Evolutionary conservation across 768 basidiomycete genomes (phyloP).

Genomic region (Panaeolus papilionaceus): DNA sequence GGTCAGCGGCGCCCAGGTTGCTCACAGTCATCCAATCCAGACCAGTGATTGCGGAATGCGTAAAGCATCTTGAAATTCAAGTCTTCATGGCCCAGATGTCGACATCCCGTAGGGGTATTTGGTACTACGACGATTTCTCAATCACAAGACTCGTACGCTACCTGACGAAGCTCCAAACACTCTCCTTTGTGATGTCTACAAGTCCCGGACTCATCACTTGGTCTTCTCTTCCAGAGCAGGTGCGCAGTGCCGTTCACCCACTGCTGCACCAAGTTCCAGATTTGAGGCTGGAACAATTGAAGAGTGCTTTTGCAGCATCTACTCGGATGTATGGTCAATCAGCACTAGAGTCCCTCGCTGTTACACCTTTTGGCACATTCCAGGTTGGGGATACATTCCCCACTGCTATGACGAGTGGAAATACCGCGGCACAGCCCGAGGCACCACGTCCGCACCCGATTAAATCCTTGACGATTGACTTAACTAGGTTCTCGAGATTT

Average conservation of each 20-base stretch:
- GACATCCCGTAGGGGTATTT: background rate
- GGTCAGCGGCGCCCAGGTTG: background rate
- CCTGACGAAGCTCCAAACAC: background rate
- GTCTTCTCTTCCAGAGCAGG: background rate
- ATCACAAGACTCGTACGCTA: background rate
- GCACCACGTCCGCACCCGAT: background rate
- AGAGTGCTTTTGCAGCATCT: background rate
- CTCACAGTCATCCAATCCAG: background rate
- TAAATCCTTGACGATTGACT: background rate
- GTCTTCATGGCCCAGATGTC: background rate
- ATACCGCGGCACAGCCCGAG: background rate
- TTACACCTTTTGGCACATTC: background rate
- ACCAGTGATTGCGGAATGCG: background rate
- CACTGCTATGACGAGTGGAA: background rate
- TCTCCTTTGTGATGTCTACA: background rate
- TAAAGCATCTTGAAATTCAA: background rate
- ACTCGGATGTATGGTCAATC: background rate
- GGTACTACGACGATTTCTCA: background rate
- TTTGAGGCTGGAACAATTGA: background rate
- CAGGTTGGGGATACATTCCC: background rate
- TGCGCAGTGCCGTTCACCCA: background rate
- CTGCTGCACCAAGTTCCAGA: background rate
- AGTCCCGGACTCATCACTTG: background rate
- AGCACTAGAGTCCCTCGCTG: background rate
- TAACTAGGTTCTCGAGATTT: background rate